Evolutionary conservation across 2,329 filamentous ascomycete genomes (phyloP), one percentile per base, ranked within the genome.

Genomic region (Chrysoporthe cubensis): DNA sequence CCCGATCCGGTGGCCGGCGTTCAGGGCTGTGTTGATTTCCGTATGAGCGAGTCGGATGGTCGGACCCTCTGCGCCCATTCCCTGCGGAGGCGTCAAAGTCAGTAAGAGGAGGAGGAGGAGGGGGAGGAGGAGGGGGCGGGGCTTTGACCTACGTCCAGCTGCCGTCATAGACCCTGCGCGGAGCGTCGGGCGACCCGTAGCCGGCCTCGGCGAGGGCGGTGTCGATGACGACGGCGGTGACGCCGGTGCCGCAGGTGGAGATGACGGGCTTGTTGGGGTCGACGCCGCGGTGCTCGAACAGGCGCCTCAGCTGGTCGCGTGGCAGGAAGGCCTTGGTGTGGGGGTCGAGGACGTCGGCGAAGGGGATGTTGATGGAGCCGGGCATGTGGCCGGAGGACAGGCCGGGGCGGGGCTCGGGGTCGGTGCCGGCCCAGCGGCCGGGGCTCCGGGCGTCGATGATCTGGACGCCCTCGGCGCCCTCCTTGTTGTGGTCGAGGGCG

Each of bases 381-480:
- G 96, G 96, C 78, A 98, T 93, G 80, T 99, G 95, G 21, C 96
- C 96, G 6, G 93, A 97, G 0, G 92, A 90, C 52, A 99, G 81
- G 68, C 93, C 94, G 70, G 91, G 88, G 71, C 96, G 88, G 2
- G 96, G 96, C 80, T 99, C 96, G 0, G 93, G 91, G 66, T 92
- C 92, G 67, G 85, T 88, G 44, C 96, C 96, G 57, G 89, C 87
- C 84, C 93, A 99, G 71, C 96, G 87, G 5, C 92, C 94, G 62
- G 84, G 79, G 1, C 93, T 89, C 71, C 96, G 85, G 4, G 96
- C 96, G 82, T 99, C 96, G 63, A 99, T 80, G 67, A 98, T 90
- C 79, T 97, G 94, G 9, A 97, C 85, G 42, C 90, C 91, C 75
- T 96, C 91, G 14, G 89, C 85, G 6, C 92, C 93, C 76, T 96